Percentiles rank a stretch among this genome's conserved stretches.
phyloP scores from a whole-genome alignment of 495 filamentous ascomycete species.

The Rhypophila decipiens region DNA sequence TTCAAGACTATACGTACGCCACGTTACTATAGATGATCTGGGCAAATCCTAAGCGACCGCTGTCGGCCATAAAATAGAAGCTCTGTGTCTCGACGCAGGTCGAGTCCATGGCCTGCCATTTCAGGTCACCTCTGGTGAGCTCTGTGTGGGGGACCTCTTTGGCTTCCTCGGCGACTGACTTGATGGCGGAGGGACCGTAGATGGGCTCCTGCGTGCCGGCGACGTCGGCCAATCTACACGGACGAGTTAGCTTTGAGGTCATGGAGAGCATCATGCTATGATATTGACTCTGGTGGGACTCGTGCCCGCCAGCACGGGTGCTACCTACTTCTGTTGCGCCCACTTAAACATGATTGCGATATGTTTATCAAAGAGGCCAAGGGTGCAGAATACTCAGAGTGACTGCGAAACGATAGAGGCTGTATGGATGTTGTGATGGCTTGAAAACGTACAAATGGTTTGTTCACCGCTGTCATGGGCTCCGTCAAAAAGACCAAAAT shows the following conservation, averaged over 20 bases:
- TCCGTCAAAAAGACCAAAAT: neutral
- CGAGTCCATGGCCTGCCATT: constrained; percentile 73
- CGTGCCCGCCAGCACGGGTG: neutral
- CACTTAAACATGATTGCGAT: constrained; percentile 42
- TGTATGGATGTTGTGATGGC: too few relatives aligned
- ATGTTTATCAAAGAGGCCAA: too few relatives aligned
- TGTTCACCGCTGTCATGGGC: constrained; percentile 1
- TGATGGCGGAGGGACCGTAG: constrained; percentile 87
- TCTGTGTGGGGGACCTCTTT: constrained; percentile 75
- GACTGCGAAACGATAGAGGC: too few relatives aligned
- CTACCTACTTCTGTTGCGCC: constrained; percentile 42
- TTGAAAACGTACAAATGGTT: too few relatives aligned
- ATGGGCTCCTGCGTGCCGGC: constrained; percentile 94
- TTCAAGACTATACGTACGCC: constrained; percentile 54
- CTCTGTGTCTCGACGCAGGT: constrained; percentile 95
- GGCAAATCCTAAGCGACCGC: constrained; percentile 66
- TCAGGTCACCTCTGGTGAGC: constrained; percentile 66
- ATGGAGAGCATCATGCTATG: neutral
- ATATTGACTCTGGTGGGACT: constrained; percentile 11
- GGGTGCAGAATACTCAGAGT: too few relatives aligned
- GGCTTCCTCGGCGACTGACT: constrained; percentile 74
- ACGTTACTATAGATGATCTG: constrained; percentile 99
- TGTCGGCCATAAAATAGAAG: constrained; percentile 83
- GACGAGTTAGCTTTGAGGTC: constrained; percentile 3
- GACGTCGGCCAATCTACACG: constrained; percentile 72